A percentile compares a stretch with the other conserved stretches of the same genome.
Conservation (phyloP, 352 stramenopile species). For the Pythium apleroticum region DNA sequence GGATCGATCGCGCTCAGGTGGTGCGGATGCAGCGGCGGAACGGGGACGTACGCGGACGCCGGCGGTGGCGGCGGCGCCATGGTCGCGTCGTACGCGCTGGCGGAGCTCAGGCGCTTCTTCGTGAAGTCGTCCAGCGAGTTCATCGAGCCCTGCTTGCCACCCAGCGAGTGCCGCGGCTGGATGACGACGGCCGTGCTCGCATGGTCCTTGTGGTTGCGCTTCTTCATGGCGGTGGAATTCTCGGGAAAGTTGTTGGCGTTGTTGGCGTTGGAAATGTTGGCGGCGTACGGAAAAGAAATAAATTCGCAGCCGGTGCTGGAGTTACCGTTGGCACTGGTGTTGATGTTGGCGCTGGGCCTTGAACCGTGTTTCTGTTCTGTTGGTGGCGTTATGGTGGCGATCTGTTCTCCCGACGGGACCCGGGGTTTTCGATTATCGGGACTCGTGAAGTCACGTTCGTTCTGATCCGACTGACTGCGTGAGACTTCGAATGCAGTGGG, state of each 20-base stretch:
- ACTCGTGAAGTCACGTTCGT: background rate
- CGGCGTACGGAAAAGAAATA: background rate
- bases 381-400: conserved; percentile 2
- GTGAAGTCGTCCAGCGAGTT: conserved; percentile 10
- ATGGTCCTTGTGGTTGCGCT: conserved; percentile 17
- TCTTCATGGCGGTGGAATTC: conserved; percentile 19
- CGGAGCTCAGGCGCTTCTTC: conserved; percentile 25
- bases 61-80: background rate
- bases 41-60: conserved; percentile 9
- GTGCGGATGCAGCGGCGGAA: conserved; percentile 28
- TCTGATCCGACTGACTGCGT: background rate
- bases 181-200: conserved; percentile 31
- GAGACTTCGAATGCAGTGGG: conserved; percentile 2
- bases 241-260: background rate
- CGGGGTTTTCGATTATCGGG: background rate
- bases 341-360: background rate
- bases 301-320: background rate
- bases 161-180: conserved; percentile 28
- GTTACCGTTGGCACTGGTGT: background rate
- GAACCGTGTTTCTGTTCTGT: background rate
- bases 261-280: conserved; percentile 1
- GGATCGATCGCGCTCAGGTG: conserved; percentile 25
- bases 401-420: background rate
- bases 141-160: conserved; percentile 23
- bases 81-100: conserved; percentile 12